Percentiles rank a stretch among this genome's conserved stretches.
These are phyloP conservation scores for Infundibulicybe gibba DNA, from an alignment of 768 basidiomycete species.

Conservation along the genomic window DNA sequence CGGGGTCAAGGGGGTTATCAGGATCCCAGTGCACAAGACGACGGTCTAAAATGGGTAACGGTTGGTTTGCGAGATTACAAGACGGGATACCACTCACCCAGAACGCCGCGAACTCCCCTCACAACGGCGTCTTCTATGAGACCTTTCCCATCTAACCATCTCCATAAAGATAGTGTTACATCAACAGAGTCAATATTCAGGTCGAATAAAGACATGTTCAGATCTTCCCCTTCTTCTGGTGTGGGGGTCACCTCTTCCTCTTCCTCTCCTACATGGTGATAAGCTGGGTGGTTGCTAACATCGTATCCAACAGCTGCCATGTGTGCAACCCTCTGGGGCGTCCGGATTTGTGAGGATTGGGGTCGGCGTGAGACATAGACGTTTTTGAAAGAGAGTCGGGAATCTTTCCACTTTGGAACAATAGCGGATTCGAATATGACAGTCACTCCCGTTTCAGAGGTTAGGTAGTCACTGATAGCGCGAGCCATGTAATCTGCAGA, in stretches of 20 bases:
- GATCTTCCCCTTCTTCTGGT: slow-evolving; percentile 44
- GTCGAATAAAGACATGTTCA: slow-evolving; percentile 89
- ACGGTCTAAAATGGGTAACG: slow-evolving; percentile 56
- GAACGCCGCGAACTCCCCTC: slow-evolving; percentile 89
- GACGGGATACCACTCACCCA: slow-evolving; percentile 53
- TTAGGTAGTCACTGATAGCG: slow-evolving; percentile 89
- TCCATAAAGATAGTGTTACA: slow-evolving; percentile 84
- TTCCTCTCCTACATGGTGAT: slow-evolving; percentile 53
- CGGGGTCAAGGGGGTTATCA: slow-evolving; percentile 76
- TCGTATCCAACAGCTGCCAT: slow-evolving; percentile 69
- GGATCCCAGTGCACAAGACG: slow-evolving; percentile 85
- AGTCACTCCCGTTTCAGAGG: slow-evolving; percentile 88
- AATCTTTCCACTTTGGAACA: slow-evolving; percentile 96
- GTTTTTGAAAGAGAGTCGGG: slow-evolving; percentile 93
- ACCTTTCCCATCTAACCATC: slow-evolving; percentile 96
- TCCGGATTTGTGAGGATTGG: slow-evolving; percentile 11
- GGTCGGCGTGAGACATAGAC: slow-evolving; percentile 90
- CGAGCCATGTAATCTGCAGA: slow-evolving; percentile 76
- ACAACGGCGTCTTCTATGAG: slow-evolving; percentile 87
- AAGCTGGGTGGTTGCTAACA: slow-evolving; percentile 71
- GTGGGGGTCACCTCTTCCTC: slow-evolving; percentile 33
- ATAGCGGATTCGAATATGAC: slow-evolving; percentile 98
- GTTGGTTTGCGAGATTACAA: background rate
- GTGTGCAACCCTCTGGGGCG: slow-evolving; percentile 33
- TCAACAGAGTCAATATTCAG: slow-evolving; percentile 93